Evolutionary conservation across 768 basidiomycete species (phyloP).

Genomic region (Wakefieldia striispora): DNA sequence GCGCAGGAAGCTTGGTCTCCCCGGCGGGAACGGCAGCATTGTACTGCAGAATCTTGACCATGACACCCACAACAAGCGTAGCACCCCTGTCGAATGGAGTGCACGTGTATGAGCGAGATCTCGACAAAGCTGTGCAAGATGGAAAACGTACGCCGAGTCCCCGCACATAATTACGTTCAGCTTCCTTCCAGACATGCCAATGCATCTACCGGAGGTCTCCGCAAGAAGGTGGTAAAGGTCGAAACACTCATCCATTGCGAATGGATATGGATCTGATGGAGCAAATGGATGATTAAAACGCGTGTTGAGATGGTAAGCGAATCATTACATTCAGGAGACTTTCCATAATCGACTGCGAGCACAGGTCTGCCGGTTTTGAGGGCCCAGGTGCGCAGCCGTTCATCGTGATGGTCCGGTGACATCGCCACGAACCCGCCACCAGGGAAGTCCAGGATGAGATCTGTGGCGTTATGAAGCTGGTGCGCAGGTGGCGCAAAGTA

Average conservation of each 20-base stretch:
- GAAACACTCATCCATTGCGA: slow-evolving; percentile 92
- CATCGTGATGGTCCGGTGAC: slow-evolving; percentile 95
- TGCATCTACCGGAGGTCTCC: slow-evolving; percentile 71
- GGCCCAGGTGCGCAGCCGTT: slow-evolving; percentile 87
- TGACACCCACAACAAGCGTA: slow-evolving; percentile 78
- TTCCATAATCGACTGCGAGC: slow-evolving; percentile 89
- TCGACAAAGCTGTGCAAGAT: slow-evolving; percentile 1
- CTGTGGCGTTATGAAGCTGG: slow-evolving; percentile 63
- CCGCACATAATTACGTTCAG: slow-evolving; percentile 81
- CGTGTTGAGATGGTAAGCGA: background rate
- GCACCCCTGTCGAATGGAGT: slow-evolving; percentile 62
- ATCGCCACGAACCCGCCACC: slow-evolving; percentile 98
- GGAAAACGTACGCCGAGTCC: slow-evolving; percentile 87
- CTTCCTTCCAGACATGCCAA: slow-evolving; percentile 86
- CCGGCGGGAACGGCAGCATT: slow-evolving; percentile 31
- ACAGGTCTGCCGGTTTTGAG: slow-evolving; percentile 73
- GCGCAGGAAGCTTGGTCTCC: slow-evolving; percentile 56
- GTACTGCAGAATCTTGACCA: slow-evolving; percentile 81
- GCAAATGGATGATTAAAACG: background rate
- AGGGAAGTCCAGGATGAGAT: slow-evolving; percentile 89
- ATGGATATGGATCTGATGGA: slow-evolving; percentile 87
- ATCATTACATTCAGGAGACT: slow-evolving; percentile 87
- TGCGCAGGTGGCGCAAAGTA: slow-evolving; percentile 73
- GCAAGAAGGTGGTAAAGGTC: slow-evolving; percentile 83
- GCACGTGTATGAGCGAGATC: slow-evolving; percentile 10